These are phyloP conservation scores for Cryptococcus sp. DNA, from an alignment of 1,284 basidiomycete species.

Conservation along the genomic window DNA sequence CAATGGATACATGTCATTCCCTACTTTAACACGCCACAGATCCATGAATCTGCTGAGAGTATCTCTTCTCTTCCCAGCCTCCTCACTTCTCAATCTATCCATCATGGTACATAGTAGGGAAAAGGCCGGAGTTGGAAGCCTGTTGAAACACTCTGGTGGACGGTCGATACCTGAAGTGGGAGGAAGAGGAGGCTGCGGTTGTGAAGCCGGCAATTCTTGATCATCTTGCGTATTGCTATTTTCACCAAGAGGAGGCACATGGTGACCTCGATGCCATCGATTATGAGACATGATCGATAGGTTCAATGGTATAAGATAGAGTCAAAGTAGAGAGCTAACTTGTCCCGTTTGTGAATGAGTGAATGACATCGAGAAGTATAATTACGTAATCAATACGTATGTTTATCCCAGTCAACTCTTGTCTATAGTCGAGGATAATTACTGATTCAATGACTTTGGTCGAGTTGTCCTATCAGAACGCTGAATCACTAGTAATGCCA, in stretches of 20 bases:
- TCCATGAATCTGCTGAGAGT: slow-evolving; percentile 38
- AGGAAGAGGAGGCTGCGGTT: slow-evolving; percentile 17
- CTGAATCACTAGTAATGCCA: too few species aligned
- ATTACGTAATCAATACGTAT: too few species aligned
- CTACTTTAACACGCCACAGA: slow-evolving; percentile 48
- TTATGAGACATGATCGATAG: background rate
- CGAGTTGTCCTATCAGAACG: too few species aligned
- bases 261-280: background rate
- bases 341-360: too few species aligned
- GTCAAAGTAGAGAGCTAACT: too few species aligned
- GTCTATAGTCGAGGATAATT: too few species aligned
- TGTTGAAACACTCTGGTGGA: slow-evolving; percentile 44
- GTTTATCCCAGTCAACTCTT: too few species aligned
- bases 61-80: slow-evolving; percentile 36
- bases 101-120: slow-evolving; percentile 42
- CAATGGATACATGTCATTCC: slow-evolving; percentile 51
- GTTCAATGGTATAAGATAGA: background rate
- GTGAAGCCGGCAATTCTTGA: slow-evolving; percentile 6
- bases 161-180: slow-evolving; percentile 35
- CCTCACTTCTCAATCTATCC: slow-evolving; percentile 41
- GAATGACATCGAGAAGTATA: too few species aligned
- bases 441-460: too few species aligned
- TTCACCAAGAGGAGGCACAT: background rate
- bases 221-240: background rate
- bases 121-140: slow-evolving; percentile 43